A percentile compares a stretch with the other conserved stretches of the same genome.
phyloP scores from a whole-genome alignment of 2,329 filamentous ascomycete genomes.

The Diplodia intermedia region DNA sequence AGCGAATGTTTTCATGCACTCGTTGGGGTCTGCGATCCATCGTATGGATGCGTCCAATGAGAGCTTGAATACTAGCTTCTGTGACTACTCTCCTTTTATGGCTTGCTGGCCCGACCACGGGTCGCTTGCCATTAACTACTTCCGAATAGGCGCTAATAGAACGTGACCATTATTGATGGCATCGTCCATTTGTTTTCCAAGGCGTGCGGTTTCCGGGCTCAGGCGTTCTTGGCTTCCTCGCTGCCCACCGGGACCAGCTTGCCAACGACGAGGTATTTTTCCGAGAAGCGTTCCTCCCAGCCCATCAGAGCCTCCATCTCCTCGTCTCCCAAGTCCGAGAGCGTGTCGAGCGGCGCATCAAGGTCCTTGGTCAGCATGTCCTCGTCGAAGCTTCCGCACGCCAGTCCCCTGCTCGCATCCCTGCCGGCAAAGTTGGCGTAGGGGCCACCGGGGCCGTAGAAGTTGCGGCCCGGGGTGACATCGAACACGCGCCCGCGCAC shows the following conservation, averaged over 20 bases:
- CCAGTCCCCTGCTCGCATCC: constrained; percentile 86
- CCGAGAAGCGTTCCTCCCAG: constrained; percentile 91
- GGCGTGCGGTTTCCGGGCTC: background rate
- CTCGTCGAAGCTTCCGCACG: constrained; percentile 90
- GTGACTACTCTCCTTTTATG: background rate
- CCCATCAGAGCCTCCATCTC: constrained; percentile 83
- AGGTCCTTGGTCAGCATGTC: constrained; percentile 94
- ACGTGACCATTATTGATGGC: background rate
- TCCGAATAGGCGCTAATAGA: background rate
- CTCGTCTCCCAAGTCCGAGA: constrained; percentile 74
- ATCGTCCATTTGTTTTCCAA: background rate
- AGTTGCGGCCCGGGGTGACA: constrained; percentile 83
- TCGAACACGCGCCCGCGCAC: constrained; percentile 92
- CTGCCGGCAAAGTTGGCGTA: constrained; percentile 96
- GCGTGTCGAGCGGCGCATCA: constrained; percentile 78
- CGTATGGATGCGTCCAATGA: background rate
- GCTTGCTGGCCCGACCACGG: background rate
- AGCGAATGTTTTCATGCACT: background rate
- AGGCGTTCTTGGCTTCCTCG: constrained; percentile 57
- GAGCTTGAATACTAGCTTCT: background rate
- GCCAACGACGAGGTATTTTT: constrained; percentile 96
- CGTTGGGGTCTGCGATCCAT: background rate
- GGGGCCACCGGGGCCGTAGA: constrained; percentile 93
- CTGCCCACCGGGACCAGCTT: constrained; percentile 73
- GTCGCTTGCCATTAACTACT: background rate